Evolutionary conservation across 2,329 filamentous ascomycete species (phyloP).

Genomic region (Cladosporium sp.): DNA sequence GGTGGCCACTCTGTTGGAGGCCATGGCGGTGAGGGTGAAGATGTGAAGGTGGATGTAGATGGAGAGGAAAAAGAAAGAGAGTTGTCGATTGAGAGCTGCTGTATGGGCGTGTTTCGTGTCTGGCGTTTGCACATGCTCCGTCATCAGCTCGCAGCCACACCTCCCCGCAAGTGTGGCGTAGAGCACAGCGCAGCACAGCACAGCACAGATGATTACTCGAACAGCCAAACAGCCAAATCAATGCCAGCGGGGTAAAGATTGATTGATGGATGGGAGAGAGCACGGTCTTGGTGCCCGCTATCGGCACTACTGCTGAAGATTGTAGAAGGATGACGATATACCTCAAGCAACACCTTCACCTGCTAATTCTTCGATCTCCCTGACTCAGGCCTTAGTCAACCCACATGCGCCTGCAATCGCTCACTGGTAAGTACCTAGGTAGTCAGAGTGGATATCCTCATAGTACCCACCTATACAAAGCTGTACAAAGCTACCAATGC

Average conservation of each 20-base stretch:
- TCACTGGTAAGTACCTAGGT: conserved; percentile 7
- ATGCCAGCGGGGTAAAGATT: not conserved
- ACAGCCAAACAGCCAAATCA: not conserved
- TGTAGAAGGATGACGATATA: not conserved
- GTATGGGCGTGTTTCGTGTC: not conserved
- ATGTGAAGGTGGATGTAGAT: not conserved
- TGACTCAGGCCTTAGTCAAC: conserved; percentile 11
- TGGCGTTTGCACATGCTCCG: conserved; percentile 9
- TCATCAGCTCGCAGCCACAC: conserved; percentile 1
- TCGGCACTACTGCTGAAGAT: not conserved
- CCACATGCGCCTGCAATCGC: conserved; percentile 8
- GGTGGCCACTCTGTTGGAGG: conserved; percentile 30
- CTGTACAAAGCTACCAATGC: not conserved
- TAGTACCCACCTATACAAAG: conserved; percentile 2
- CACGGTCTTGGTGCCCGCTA: not conserved
- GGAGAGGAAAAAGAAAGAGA: too few species aligned
- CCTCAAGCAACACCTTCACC: not conserved
- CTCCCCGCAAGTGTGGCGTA: not conserved
- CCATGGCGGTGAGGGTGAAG: conserved; percentile 19
- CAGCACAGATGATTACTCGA: too few species aligned
- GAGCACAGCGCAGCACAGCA: too few species aligned
- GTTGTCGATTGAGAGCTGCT: not conserved
- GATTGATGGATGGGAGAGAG: not conserved
- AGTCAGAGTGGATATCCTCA: not conserved
- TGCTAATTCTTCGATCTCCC: not conserved